phyloP scores from a whole-genome alignment of 352 stramenopile species.

The Phytophthora aleatoria region DNA sequence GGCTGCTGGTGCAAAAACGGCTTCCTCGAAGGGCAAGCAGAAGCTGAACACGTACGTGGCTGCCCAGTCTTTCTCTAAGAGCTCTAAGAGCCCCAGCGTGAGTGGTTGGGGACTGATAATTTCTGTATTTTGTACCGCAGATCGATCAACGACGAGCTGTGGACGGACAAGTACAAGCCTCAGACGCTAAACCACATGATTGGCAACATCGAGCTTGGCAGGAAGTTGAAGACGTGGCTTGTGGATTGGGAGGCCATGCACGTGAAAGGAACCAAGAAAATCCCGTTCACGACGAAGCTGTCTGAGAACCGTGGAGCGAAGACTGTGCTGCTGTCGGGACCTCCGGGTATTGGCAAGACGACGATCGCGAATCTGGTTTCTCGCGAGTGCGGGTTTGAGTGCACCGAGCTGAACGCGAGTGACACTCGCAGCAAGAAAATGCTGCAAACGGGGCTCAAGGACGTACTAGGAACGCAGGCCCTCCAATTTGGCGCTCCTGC shows the following conservation, averaged over 20 bases:
- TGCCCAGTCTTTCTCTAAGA: background rate
- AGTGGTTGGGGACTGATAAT: conserved; percentile 3
- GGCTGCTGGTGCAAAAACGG: conserved; percentile 33
- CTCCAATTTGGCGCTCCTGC: conserved; percentile 75
- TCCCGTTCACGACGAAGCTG: conserved; percentile 73
- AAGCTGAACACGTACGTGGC: conserved; percentile 47
- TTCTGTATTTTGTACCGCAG: conserved; percentile 17
- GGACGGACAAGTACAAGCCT: conserved; percentile 97
- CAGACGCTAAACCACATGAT: conserved; percentile 92
- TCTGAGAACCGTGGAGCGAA: conserved; percentile 92
- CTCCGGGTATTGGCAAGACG: conserved; percentile 96
- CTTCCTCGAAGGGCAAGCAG: conserved; percentile 63
- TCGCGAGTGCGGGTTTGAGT: conserved; percentile 91
- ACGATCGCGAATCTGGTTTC: conserved; percentile 95
- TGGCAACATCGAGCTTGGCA: conserved; percentile 91
- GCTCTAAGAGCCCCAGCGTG: background rate
- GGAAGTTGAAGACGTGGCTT: conserved; percentile 89
- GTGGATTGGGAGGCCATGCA: conserved; percentile 82
- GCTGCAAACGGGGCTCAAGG: conserved; percentile 89
- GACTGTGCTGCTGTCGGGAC: conserved; percentile 95
- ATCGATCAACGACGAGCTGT: conserved; percentile 78
- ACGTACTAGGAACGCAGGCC: conserved; percentile 93
- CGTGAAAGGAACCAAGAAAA: conserved; percentile 84
- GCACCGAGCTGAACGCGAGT: conserved; percentile 97
- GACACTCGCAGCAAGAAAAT: conserved; percentile 98